These are phyloP conservation scores for Trifolium pratense DNA, from an alignment of 306 rosid species.

Conservation along the genomic window DNA sequence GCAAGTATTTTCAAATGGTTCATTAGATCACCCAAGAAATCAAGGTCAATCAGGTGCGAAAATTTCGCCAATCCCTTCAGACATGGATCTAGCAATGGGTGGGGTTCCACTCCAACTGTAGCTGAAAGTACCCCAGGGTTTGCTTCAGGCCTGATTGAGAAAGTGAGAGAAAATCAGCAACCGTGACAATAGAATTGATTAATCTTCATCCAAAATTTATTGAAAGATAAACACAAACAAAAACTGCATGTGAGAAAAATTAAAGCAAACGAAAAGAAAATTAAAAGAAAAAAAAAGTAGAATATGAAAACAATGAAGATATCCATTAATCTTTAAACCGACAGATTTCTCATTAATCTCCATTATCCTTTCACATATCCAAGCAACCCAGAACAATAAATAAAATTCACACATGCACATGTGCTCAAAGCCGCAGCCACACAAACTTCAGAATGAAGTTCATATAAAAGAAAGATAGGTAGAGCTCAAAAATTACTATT, in stretches of 20 bases:
- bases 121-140: constrained; percentile 44
- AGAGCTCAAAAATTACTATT: not conserved
- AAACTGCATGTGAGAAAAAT: constrained; percentile 17
- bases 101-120: constrained; percentile 54
- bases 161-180: constrained; percentile 42
- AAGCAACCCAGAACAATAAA: not conserved
- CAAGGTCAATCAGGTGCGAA: constrained; percentile 85
- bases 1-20: constrained; percentile 76
- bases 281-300: not conserved
- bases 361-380: constrained; percentile 10
- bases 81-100: constrained; percentile 83
- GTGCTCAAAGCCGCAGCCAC: not conserved
- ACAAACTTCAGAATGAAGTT: not conserved
- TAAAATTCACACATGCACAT: not conserved
- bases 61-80: constrained; percentile 92
- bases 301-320: constrained; percentile 26
- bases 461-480: not conserved
- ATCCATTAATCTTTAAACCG: constrained; percentile 14
- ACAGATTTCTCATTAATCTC: constrained; percentile 1
- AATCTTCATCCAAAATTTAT: not conserved
- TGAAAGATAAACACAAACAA: constrained; percentile 10
- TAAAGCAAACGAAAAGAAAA: not conserved
- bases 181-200: constrained; percentile 35
- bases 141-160: constrained; percentile 65
- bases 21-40: constrained; percentile 91